These are phyloP conservation scores for Salix caprea DNA, from an alignment of 345 rosid species.

Conservation along the genomic window DNA sequence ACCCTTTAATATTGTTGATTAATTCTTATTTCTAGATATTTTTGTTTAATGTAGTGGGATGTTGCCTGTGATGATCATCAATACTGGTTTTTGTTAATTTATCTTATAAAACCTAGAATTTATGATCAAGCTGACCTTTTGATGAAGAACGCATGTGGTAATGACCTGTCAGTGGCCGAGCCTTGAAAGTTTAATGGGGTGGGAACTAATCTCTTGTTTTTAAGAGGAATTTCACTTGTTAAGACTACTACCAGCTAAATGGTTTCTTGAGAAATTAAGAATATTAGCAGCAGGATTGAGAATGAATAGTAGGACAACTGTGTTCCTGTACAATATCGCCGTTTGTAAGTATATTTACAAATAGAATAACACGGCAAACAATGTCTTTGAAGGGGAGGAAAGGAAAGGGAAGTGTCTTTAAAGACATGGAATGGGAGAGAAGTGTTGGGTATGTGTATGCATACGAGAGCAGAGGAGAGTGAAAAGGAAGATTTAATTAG, in stretches of 20 bases:
- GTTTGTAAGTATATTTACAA: neutral
- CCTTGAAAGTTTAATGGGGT: neutral
- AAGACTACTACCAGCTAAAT: neutral
- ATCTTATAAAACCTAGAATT: neutral
- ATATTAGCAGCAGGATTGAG: neutral
- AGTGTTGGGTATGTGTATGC: neutral
- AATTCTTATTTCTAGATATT: neutral
- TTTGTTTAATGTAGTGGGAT: neutral
- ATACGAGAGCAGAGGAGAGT: neutral
- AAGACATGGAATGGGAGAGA: neutral
- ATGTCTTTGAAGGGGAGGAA: neutral
- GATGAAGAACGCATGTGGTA: neutral
- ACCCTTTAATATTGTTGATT: neutral
- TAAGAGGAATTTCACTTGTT: neutral
- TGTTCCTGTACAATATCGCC: neutral
- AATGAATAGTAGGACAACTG: neutral
- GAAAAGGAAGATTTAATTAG: neutral
- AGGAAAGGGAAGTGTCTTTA: neutral
- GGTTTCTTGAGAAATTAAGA: neutral
- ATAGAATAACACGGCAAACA: neutral
- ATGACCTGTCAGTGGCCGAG: neutral
- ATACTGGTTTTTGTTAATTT: neutral
- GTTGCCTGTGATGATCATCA: neutral
- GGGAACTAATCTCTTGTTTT: neutral
- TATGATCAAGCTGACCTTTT: neutral